Conservation (phyloP, 2,329 filamentous ascomycete genomes). For the Paradendryphiella salina region DNA sequence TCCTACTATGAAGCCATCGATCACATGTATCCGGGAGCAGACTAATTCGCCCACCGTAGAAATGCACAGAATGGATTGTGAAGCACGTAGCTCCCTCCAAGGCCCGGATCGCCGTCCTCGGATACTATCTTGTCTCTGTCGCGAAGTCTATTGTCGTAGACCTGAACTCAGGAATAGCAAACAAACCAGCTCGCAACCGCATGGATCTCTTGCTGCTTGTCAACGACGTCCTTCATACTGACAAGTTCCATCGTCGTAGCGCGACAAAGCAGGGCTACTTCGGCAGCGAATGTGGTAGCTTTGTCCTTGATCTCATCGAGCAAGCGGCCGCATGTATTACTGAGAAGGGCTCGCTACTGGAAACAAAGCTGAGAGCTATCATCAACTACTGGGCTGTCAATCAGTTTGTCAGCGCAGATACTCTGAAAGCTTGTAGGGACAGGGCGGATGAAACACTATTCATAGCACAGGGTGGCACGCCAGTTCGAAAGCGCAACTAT, state of each 20-base stretch:
- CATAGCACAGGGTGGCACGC: slow-evolving; percentile 31
- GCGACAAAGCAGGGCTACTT: slow-evolving; percentile 14
- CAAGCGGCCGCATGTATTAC: slow-evolving; percentile 59
- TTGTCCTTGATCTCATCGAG: slow-evolving; percentile 65
- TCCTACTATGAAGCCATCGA: slow-evolving; percentile 28
- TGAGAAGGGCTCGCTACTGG: slow-evolving; percentile 66
- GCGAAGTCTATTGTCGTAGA: slow-evolving; percentile 60
- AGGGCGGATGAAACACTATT: slow-evolving; percentile 55
- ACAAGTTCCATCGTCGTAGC: slow-evolving; percentile 28
- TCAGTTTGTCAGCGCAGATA: slow-evolving; percentile 60
- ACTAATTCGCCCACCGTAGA: slow-evolving; percentile 57
- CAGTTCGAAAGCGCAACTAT: slow-evolving; percentile 62
- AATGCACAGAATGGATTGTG: slow-evolving; percentile 85
- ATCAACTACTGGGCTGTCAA: slow-evolving; percentile 72
- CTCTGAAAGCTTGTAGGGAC: slow-evolving; percentile 63
- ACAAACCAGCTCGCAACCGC: slow-evolving; percentile 65
- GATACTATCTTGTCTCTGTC: slow-evolving; percentile 74
- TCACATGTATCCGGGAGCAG: slow-evolving; percentile 27
- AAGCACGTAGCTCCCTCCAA: slow-evolving; percentile 70
- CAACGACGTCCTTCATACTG: slow-evolving; percentile 71
- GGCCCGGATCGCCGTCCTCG: slow-evolving; percentile 67
- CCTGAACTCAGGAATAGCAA: slow-evolving; percentile 38
- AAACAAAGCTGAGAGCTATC: slow-evolving; percentile 61
- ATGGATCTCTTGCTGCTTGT: slow-evolving; percentile 78
- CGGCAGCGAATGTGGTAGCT: slow-evolving; percentile 53